Evolutionary conservation across 2,329 filamentous ascomycete species (phyloP).

Genomic region (Torrubiella hemipterigena): DNA sequence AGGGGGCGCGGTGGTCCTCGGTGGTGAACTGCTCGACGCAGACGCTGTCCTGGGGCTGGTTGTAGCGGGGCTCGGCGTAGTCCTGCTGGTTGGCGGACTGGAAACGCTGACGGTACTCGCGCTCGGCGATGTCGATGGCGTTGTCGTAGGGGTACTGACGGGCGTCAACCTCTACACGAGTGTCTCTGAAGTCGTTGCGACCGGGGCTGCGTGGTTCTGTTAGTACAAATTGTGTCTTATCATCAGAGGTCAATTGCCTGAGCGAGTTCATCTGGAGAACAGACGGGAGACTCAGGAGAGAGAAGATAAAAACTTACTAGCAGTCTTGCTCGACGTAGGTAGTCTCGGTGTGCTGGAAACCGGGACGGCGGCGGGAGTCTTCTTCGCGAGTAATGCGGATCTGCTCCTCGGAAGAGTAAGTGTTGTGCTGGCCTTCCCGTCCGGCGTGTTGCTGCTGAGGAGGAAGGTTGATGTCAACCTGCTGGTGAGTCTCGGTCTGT

Average conservation of each 20-base stretch:
- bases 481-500: slow-evolving; percentile 60
- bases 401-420: slow-evolving; percentile 83
- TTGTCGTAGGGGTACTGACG: slow-evolving; percentile 35
- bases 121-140: slow-evolving; percentile 52
- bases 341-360: slow-evolving; percentile 46
- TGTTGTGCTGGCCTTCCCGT: slow-evolving; percentile 98
- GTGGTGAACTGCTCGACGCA: slow-evolving; percentile 24
- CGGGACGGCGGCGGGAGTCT: slow-evolving; percentile 63
- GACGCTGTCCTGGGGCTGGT: slow-evolving; percentile 14
- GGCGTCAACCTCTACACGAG: slow-evolving; percentile 53
- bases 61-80: slow-evolving; percentile 36
- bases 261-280: slow-evolving; percentile 2
- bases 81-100: too few relatives aligned
- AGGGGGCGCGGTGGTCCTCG: slow-evolving; percentile 23
- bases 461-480: slow-evolving; percentile 71
- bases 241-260: slow-evolving; percentile 7
- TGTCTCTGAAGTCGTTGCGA: slow-evolving; percentile 43
- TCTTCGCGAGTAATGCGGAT: slow-evolving; percentile 69
- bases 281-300: slow-evolving; percentile 8
- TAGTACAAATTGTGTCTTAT: too few relatives aligned
- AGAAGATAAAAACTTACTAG: slow-evolving; percentile 31
- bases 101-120: slow-evolving; percentile 51
- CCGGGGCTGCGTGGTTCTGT: too few relatives aligned
- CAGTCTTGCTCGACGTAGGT: slow-evolving; percentile 36
- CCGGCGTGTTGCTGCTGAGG: slow-evolving; percentile 65